phyloP scores from a whole-genome alignment of 352 stramenopile genomes.

The Globisporangium carolinianum region DNA sequence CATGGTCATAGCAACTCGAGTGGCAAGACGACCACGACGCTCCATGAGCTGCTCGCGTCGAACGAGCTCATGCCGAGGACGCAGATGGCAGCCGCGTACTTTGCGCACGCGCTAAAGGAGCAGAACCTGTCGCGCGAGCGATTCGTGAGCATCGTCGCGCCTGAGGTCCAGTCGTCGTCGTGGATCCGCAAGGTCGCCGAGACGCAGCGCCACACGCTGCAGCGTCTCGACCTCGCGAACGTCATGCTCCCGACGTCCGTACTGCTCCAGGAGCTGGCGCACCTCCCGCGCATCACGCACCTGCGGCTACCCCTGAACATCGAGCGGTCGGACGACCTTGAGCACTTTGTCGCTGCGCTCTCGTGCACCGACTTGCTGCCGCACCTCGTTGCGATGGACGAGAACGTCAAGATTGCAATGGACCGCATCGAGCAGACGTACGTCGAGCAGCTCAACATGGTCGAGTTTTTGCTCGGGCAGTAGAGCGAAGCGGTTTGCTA shows the following conservation, averaged over 20 bases:
- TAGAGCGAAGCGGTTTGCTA: background rate
- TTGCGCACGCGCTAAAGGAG: constrained; percentile 40
- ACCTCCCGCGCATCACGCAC: constrained; percentile 49
- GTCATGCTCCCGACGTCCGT: constrained; percentile 53
- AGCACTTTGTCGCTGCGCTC: constrained; percentile 68
- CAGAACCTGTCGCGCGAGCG: constrained; percentile 33
- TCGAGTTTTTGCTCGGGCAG: constrained; percentile 46
- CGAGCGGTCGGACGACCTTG: constrained; percentile 62
- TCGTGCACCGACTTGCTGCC: constrained; percentile 43
- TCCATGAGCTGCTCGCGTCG: background rate
- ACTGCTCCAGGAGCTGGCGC: constrained; percentile 45
- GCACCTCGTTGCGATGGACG: constrained; percentile 44
- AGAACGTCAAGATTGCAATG: constrained; percentile 49
- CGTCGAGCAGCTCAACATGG: constrained; percentile 59
- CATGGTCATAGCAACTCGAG: background rate
- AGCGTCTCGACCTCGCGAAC: constrained; percentile 54
- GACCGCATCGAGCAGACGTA: constrained; percentile 69
- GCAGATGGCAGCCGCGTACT: constrained; percentile 35
- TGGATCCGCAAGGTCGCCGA: constrained; percentile 49
- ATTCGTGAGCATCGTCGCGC: constrained; percentile 62
- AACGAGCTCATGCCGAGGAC: constrained; percentile 36
- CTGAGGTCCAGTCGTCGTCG: constrained; percentile 39
- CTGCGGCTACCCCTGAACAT: constrained; percentile 56
- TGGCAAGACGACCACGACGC: constrained; percentile 6
- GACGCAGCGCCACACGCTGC: constrained; percentile 48